Percentiles rank a stretch among this genome's conserved stretches.
Conservation (phyloP, 306 rosid genomes). For the Cajanus cajan region DNA sequence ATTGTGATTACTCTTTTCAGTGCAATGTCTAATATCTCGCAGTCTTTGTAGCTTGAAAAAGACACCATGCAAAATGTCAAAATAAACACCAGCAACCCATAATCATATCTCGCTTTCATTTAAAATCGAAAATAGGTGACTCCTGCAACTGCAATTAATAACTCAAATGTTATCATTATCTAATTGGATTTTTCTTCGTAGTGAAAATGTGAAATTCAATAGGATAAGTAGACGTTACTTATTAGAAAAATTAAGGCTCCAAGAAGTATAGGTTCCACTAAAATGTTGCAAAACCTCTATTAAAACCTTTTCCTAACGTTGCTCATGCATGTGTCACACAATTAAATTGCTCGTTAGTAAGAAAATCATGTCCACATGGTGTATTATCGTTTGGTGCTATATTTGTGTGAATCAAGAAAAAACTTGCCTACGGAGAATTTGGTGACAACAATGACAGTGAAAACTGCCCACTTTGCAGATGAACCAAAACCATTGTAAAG, state of each 20-base stretch:
- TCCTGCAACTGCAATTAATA: slow-evolving; percentile 31
- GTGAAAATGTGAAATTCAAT: not conserved
- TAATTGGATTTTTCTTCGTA: not conserved
- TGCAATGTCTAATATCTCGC: slow-evolving; percentile 35
- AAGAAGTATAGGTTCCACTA: slow-evolving; percentile 5
- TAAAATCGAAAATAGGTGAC: slow-evolving; percentile 47
- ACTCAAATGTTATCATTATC: not conserved
- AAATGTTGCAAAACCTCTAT: slow-evolving; percentile 37
- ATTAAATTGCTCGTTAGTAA: not conserved
- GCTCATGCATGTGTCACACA: slow-evolving; percentile 37
- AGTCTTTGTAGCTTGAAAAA: slow-evolving; percentile 41
- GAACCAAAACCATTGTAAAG: slow-evolving; percentile 29
- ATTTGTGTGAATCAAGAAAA: not conserved
- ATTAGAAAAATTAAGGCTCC: slow-evolving; percentile 22
- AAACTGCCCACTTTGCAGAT: slow-evolving; percentile 41
- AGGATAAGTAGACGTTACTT: slow-evolving; percentile 8
- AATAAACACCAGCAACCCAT: slow-evolving; percentile 49
- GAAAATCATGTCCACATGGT: not conserved
- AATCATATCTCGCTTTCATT: slow-evolving; percentile 56
- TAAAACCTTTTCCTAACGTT: slow-evolving; percentile 39
- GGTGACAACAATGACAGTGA: slow-evolving; percentile 35
- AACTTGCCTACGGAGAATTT: slow-evolving; percentile 45
- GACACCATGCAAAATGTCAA: slow-evolving; percentile 53
- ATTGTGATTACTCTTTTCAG: slow-evolving; percentile 40
- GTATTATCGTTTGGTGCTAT: not conserved